Percentiles rank a stretch among this genome's conserved stretches.
Evolutionary conservation across 2,329 filamentous ascomycete genomes (phyloP).

Genomic region (Xylariomycetidae sp.): DNA sequence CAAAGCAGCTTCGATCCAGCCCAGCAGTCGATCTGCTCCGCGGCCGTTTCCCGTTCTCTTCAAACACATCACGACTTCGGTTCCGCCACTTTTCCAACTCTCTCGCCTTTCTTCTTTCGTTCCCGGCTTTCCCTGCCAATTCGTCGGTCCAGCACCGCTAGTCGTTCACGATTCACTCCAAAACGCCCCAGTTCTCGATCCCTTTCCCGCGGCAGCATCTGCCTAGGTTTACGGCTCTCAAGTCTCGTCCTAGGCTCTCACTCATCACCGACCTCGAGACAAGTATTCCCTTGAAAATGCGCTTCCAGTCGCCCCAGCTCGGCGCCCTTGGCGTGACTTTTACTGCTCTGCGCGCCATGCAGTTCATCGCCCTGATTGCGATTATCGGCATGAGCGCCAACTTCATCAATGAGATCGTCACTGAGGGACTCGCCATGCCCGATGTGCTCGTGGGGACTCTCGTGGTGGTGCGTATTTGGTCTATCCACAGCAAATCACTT

Average conservation of each 20-base stretch:
- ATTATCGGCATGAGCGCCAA: slow-evolving; percentile 77
- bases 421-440: slow-evolving; percentile 58
- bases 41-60: too few species aligned
- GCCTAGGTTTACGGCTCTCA: slow-evolving; percentile 34
- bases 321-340: slow-evolving; percentile 76
- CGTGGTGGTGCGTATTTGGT: slow-evolving; percentile 58
- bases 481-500: background rate
- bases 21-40: background rate
- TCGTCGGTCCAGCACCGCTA: slow-evolving; percentile 16
- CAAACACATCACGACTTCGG: too few species aligned
- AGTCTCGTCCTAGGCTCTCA: slow-evolving; percentile 34
- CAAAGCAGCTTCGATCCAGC: background rate
- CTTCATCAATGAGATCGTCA: slow-evolving; percentile 73
- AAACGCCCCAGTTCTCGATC: slow-evolving; percentile 27
- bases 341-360: slow-evolving; percentile 63
- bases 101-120: slow-evolving; percentile 10
- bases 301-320: slow-evolving; percentile 43
- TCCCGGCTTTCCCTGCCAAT: slow-evolving; percentile 4
- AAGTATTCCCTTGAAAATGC: slow-evolving; percentile 33
- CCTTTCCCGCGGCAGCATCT: slow-evolving; percentile 36
- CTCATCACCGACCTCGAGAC: slow-evolving; percentile 32
- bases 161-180: slow-evolving; percentile 27
- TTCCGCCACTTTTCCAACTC: background rate
- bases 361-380: slow-evolving; percentile 64
- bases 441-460: slow-evolving; percentile 72